Evolutionary conservation across 441 rosid genomes (phyloP).

Genomic region (Erodium trifolium): DNA sequence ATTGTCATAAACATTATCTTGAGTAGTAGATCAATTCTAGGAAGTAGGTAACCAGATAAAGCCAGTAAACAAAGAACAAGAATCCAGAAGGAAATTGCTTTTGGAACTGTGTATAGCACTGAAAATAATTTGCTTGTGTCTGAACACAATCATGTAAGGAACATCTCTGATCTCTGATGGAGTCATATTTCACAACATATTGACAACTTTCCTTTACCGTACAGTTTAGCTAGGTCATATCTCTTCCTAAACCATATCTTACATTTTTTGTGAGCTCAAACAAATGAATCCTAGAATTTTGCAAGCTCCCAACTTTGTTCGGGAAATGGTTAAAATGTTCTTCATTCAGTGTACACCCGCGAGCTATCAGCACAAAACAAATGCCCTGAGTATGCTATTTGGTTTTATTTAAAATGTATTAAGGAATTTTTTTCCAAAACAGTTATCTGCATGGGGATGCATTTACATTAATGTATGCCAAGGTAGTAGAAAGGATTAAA

Average conservation of each 20-base stretch:
- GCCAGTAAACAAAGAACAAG: no score
- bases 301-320: not conserved
- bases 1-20: slow-evolving; percentile 1
- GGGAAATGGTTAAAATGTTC: not conserved
- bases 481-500: not conserved
- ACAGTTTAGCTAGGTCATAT: not conserved
- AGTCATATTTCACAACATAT: not conserved
- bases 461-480: not conserved
- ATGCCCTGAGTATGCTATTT: not conserved
- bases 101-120: not conserved
- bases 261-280: not conserved
- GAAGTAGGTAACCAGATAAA: not conserved
- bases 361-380: not conserved
- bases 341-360: not conserved
- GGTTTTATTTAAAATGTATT: not conserved
- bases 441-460: not conserved
- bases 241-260: not conserved
- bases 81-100: not conserved
- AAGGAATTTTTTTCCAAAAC: not conserved
- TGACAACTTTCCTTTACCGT: not conserved
- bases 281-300: slow-evolving; percentile 2
- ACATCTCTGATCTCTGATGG: not conserved
- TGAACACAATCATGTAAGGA: not conserved
- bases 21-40: not conserved
- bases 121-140: not conserved